These are phyloP conservation scores for Dendrostoma leiphaemia DNA, from an alignment of 2,329 filamentous ascomycete species.

Conservation along the genomic window DNA sequence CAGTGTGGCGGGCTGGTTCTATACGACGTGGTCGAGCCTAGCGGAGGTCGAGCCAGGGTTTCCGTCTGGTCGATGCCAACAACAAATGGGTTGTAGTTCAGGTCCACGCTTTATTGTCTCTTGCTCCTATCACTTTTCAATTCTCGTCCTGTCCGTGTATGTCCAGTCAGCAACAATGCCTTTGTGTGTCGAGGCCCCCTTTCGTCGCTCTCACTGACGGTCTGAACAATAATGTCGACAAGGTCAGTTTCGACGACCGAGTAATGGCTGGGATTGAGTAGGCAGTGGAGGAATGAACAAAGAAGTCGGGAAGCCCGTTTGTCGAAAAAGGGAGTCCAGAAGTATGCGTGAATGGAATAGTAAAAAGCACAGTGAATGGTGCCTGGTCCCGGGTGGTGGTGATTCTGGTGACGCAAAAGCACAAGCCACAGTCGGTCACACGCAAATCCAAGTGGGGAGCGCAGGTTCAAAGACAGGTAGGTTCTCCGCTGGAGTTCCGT, in stretches of 20 bases:
- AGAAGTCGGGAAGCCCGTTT: not conserved
- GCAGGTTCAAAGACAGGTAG: not conserved
- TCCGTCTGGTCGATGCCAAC: not conserved
- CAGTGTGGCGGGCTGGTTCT: not conserved
- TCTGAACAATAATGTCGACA: not conserved
- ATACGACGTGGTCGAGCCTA: not conserved
- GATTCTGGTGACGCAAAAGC: not conserved
- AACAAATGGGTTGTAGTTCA: slow-evolving; percentile 8
- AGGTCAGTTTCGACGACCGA: not conserved
- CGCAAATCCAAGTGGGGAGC: not conserved
- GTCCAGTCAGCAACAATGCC: not conserved
- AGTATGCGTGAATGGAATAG: not conserved
- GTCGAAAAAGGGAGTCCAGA: slow-evolving; percentile 1
- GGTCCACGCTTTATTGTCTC: slow-evolving; percentile 3
- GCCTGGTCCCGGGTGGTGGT: not conserved
- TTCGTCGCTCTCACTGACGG: not conserved
- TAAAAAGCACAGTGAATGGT: not conserved
- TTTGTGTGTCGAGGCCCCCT: not conserved
- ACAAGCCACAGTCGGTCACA: not conserved
- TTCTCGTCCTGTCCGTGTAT: not conserved
- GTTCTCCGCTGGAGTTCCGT: slow-evolving; percentile 5
- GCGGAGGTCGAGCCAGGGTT: not conserved
- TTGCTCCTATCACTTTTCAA: not conserved
- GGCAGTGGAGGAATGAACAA: not conserved
- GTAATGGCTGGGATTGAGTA: too few relatives aligned